A percentile compares a stretch with the other conserved stretches of the same genome.
Conservation (phyloP, 805 yeast genomes). For the Brettanomyces anomalus region DNA sequence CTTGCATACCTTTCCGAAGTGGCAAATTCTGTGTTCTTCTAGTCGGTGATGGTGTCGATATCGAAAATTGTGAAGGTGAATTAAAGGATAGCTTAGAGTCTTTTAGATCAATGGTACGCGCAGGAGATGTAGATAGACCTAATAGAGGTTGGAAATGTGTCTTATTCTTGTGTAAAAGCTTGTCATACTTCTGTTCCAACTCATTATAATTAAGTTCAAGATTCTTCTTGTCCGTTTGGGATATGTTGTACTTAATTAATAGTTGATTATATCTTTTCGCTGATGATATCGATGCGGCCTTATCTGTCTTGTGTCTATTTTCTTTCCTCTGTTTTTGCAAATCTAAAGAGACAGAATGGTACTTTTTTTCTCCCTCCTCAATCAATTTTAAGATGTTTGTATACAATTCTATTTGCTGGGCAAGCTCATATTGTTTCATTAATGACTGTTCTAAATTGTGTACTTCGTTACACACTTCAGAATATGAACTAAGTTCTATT, state of each 20-base stretch:
- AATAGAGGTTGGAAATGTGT: neutral
- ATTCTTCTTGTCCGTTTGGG: conserved; percentile 1
- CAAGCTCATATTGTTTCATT: neutral
- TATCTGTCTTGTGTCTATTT: neutral
- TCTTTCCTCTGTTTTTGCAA: neutral
- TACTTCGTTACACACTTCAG: neutral
- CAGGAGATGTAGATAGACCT: neutral
- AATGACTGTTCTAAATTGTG: neutral
- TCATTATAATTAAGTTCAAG: neutral
- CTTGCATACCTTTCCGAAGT: no score
- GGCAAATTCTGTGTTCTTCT: no score
- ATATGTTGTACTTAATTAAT: conserved; percentile 2
- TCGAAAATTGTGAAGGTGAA: no score
- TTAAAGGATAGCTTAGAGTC: no score
- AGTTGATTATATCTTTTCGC: conserved; percentile 2
- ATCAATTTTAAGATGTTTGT: neutral
- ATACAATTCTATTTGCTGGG: neutral
- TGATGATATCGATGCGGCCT: neutral
- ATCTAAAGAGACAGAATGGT: neutral
- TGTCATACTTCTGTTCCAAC: neutral
- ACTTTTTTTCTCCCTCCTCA: conserved; percentile 2
- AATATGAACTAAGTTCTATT: neutral
- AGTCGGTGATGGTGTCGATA: no score
- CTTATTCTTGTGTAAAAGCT: neutral
- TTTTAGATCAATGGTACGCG: no score